These are phyloP conservation scores for Sechiopsis laciniata DNA, from an alignment of 306 rosid genomes.

Conservation along the genomic window DNA sequence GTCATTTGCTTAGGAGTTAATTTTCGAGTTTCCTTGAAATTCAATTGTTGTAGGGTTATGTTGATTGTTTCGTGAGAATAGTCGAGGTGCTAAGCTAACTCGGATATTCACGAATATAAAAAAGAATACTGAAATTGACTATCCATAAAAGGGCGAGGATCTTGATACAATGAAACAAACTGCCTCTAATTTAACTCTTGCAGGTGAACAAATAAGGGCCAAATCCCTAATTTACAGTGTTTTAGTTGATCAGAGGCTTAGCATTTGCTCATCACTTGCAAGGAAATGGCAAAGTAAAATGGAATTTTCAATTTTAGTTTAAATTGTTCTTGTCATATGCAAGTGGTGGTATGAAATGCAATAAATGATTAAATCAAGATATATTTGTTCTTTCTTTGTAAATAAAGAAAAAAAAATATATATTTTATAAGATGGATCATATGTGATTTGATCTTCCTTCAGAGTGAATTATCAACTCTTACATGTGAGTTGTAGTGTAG, in stretches of 20 bases:
- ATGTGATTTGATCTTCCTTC: not conserved
- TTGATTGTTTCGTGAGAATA: too few relatives aligned
- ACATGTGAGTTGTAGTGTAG: too few relatives aligned
- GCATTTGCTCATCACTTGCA: not conserved
- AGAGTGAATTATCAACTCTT: not conserved
- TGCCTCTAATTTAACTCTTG: not conserved
- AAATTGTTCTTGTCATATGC: not conserved
- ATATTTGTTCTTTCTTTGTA: not conserved
- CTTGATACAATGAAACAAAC: not conserved
- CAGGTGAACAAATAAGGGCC: constrained; percentile 1
- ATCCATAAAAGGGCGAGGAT: not conserved
- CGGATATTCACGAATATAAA: too few relatives aligned
- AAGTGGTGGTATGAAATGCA: not conserved
- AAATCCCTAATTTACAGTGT: not conserved
- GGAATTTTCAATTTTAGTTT: not conserved
- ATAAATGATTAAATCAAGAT: not conserved
- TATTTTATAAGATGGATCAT: not conserved
- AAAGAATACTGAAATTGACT: not conserved
- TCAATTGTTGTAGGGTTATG: too few relatives aligned
- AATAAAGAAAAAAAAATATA: not conserved
- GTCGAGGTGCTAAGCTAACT: too few relatives aligned
- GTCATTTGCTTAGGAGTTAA: too few relatives aligned
- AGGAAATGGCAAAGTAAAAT: not conserved
- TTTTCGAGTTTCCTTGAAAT: too few relatives aligned
- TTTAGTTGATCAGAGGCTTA: not conserved